These are phyloP conservation scores for Pleurotus ostreatus DNA, from an alignment of 768 basidiomycete genomes.

Conservation along the genomic window DNA sequence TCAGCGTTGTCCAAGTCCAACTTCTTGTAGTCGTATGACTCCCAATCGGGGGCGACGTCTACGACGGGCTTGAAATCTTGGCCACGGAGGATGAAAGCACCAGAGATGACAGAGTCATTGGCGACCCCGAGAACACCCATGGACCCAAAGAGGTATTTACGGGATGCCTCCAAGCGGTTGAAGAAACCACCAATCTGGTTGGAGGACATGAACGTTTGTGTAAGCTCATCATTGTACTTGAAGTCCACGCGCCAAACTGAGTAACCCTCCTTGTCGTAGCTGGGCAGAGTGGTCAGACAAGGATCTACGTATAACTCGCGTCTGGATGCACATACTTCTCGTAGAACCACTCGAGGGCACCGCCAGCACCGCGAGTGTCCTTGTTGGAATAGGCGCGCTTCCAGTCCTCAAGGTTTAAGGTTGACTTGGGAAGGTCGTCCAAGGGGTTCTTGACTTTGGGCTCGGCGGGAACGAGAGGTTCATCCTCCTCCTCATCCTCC, in stretches of 20 bases:
- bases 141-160: slow-evolving; percentile 95
- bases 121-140: slow-evolving; percentile 82
- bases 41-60: slow-evolving; percentile 85
- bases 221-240: slow-evolving; percentile 95
- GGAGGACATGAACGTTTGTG: slow-evolving; percentile 88
- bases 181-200: slow-evolving; percentile 96
- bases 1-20: slow-evolving; percentile 69
- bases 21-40: slow-evolving; percentile 78
- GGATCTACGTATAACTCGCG: not conserved
- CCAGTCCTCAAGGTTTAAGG: slow-evolving; percentile 93
- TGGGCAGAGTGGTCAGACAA: slow-evolving; percentile 21
- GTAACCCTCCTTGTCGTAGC: slow-evolving; percentile 87
- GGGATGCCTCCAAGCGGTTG: slow-evolving; percentile 94
- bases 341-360: slow-evolving; percentile 95
- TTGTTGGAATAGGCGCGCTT: slow-evolving; percentile 97
- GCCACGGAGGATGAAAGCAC: slow-evolving; percentile 81
- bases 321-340: slow-evolving; percentile 62
- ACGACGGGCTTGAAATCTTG: slow-evolving; percentile 67
- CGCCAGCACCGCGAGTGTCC: slow-evolving; percentile 83
- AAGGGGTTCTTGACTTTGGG: slow-evolving; percentile 95
- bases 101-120: slow-evolving; percentile 79
- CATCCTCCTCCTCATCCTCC: slow-evolving; percentile 76
- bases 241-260: slow-evolving; percentile 91
- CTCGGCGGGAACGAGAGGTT: slow-evolving; percentile 66
- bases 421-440: slow-evolving; percentile 83